Conservation (phyloP, 805 yeast genomes). For the Yamadazyma endophytica region DNA sequence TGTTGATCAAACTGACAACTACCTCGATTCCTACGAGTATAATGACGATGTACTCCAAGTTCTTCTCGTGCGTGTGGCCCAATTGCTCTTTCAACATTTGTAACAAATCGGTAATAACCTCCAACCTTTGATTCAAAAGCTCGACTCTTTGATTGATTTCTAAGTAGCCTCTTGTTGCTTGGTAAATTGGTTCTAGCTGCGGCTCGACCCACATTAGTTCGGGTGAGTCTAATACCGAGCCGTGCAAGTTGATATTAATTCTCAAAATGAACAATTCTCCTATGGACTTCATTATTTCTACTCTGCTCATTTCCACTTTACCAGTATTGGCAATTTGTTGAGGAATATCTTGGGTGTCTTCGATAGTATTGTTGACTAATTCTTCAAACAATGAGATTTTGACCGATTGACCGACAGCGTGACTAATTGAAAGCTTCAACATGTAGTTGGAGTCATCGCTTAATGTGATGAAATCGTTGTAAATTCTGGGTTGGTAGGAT, state of each 20-base stretch:
- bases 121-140: conserved; percentile 83
- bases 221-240: conserved; percentile 90
- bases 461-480: conserved; percentile 90
- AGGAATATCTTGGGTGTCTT: conserved; percentile 95
- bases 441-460: conserved; percentile 87
- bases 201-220: conserved; percentile 99
- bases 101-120: conserved; percentile 86
- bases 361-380: conserved; percentile 92
- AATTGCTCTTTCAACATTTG: conserved; percentile 97
- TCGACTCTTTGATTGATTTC: conserved; percentile 94
- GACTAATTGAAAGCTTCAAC: conserved; percentile 89
- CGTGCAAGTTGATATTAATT: conserved; percentile 77
- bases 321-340: conserved; percentile 94
- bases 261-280: conserved; percentile 91
- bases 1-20: conserved; percentile 79
- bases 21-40: conserved; percentile 90
- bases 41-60: conserved; percentile 85
- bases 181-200: conserved; percentile 94
- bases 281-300: conserved; percentile 93
- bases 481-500: conserved; percentile 91
- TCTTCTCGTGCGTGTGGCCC: conserved; percentile 91
- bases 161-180: conserved; percentile 91
- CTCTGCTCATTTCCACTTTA: conserved; percentile 89
- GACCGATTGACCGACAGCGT: conserved; percentile 93
- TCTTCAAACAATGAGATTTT: conserved; percentile 95